These are phyloP conservation scores for Trichosanthes truncata DNA, from an alignment of 306 rosid species.

Conservation along the genomic window DNA sequence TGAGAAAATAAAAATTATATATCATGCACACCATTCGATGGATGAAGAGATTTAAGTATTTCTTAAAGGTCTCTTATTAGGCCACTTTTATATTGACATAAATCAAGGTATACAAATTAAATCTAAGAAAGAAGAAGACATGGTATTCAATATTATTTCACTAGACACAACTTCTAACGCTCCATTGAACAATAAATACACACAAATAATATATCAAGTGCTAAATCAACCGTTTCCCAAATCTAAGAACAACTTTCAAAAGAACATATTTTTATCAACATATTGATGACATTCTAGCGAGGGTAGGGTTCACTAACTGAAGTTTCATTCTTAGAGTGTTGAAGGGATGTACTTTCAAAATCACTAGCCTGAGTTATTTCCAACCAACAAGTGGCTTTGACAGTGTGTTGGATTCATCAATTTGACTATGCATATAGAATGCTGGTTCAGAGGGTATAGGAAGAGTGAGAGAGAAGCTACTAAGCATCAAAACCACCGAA, in stretches of 20 bases:
- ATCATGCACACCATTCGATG: too few relatives aligned
- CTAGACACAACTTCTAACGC: too few relatives aligned
- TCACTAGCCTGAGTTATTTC: not conserved
- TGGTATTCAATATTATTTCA: too few relatives aligned
- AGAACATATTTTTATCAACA: not conserved
- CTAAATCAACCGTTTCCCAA: too few relatives aligned
- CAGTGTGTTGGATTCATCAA: not conserved
- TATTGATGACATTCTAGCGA: not conserved
- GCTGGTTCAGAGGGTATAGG: constrained; percentile 3
- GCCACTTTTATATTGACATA: too few relatives aligned
- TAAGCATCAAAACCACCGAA: constrained; percentile 18
- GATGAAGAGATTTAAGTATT: too few relatives aligned
- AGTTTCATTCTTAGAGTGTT: not conserved
- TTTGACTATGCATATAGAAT: not conserved
- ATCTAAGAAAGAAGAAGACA: too few relatives aligned
- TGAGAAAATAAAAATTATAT: too few relatives aligned
- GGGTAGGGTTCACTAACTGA: not conserved
- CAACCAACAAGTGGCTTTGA: not conserved
- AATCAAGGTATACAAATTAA: too few relatives aligned
- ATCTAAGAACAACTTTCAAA: not conserved
- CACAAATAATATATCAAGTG: too few relatives aligned
- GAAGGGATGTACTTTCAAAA: not conserved
- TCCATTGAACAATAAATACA: too few relatives aligned
- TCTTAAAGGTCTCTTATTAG: too few relatives aligned
- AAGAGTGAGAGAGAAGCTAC: not conserved